phyloP scores from a whole-genome alignment of 108 stramenopile genomes.

The Skeletonema menzelii region DNA sequence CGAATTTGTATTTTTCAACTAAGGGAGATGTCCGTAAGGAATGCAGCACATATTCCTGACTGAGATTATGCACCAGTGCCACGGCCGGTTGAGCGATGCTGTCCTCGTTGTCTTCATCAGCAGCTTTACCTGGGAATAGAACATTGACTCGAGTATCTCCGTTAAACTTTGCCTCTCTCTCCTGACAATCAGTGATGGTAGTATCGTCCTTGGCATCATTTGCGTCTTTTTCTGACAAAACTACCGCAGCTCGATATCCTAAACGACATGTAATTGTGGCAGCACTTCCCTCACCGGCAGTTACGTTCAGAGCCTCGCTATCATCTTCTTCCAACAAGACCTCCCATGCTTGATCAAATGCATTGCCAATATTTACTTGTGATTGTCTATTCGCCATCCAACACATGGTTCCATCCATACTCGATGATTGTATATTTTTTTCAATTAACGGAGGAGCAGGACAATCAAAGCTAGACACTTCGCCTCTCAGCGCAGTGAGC shows the following conservation, averaged over 20 bases:
- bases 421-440: neutral
- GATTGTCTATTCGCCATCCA: slow-evolving; percentile 32
- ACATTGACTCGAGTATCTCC: slow-evolving; percentile 35
- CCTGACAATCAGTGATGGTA: slow-evolving; percentile 11
- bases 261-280: slow-evolving; percentile 39
- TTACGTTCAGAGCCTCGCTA: neutral
- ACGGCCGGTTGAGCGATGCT: slow-evolving; percentile 12
- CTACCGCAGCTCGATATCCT: slow-evolving; percentile 63
- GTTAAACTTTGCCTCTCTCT: slow-evolving; percentile 28
- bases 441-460: slow-evolving; percentile 24
- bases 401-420: neutral
- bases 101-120: neutral
- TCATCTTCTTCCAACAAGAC: slow-evolving; percentile 17
- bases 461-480: slow-evolving; percentile 27
- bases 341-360: slow-evolving; percentile 19
- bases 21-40: slow-evolving; percentile 57
- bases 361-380: slow-evolving; percentile 6
- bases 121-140: slow-evolving; percentile 15
- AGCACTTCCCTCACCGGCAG: neutral
- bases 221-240: neutral
- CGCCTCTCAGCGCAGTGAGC: slow-evolving; percentile 23
- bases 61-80: slow-evolving; percentile 54
- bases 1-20: slow-evolving; percentile 38
- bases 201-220: neutral
- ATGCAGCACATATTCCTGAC: slow-evolving; percentile 49